phyloP scores from a whole-genome alignment of 139 green algal genomes.

The Coccomyxa sp. region DNA sequence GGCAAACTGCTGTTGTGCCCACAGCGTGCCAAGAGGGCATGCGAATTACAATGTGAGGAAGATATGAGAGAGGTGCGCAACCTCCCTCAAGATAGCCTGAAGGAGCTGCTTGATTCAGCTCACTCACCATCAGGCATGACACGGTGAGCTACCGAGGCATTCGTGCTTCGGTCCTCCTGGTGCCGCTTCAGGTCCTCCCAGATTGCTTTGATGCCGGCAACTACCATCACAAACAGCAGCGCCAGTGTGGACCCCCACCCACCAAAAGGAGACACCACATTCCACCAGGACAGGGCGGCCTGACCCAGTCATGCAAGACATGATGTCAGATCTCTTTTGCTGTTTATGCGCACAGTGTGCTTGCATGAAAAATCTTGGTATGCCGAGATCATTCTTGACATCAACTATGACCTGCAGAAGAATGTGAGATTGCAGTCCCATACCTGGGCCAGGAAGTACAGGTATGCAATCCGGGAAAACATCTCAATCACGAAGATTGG shows the following conservation, averaged over 20 bases:
- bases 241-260: slow-evolving; percentile 47
- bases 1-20: background rate
- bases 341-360: too few relatives aligned
- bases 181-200: slow-evolving; percentile 75
- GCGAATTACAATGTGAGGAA: background rate
- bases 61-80: too few relatives aligned
- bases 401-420: background rate
- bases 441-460: slow-evolving; percentile 77
- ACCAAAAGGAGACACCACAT: slow-evolving; percentile 51
- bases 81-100: too few relatives aligned
- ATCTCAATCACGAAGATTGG: slow-evolving; percentile 76
- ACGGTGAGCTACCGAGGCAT: slow-evolving; percentile 61
- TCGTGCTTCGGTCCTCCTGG: slow-evolving; percentile 64
- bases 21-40: background rate
- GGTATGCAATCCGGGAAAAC: slow-evolving; percentile 70
- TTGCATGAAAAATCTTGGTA: too few relatives aligned
- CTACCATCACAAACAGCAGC: slow-evolving; percentile 68
- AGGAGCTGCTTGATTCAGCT: too few relatives aligned
- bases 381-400: too few relatives aligned
- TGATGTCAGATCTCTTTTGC: background rate
- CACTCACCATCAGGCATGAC: slow-evolving; percentile 26
- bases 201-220: slow-evolving; percentile 72
- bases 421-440: background rate
- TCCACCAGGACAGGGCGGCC: slow-evolving; percentile 52
- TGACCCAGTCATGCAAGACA: slow-evolving; percentile 14